Conservation (phyloP, 2,329 filamentous ascomycete genomes). For the Alternaria rosae region DNA sequence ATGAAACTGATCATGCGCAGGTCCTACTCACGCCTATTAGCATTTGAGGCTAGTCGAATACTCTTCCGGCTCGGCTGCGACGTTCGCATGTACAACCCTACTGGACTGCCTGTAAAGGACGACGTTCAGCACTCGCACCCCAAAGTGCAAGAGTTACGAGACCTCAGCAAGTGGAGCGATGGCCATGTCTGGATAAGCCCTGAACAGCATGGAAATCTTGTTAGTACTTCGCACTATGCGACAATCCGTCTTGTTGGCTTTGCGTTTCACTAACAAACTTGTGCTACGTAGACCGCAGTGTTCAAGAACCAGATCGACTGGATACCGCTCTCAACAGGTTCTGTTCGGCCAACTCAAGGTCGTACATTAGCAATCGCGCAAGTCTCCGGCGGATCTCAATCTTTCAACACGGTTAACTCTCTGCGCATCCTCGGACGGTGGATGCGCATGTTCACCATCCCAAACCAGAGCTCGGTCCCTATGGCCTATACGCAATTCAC, state of each 20-base stretch:
- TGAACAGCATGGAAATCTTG: slow-evolving; percentile 71
- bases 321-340: slow-evolving; percentile 69
- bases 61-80: slow-evolving; percentile 71
- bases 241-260: background rate
- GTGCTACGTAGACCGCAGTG: slow-evolving; percentile 60
- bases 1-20: slow-evolving; percentile 38
- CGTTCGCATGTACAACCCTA: slow-evolving; percentile 68
- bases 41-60: slow-evolving; percentile 66
- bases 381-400: slow-evolving; percentile 71
- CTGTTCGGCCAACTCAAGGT: slow-evolving; percentile 71
- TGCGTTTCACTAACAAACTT: slow-evolving; percentile 2
- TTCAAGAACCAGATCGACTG: slow-evolving; percentile 77
- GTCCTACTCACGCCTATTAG: slow-evolving; percentile 68
- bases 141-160: slow-evolving; percentile 69
- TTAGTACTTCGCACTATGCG: slow-evolving; percentile 34
- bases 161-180: slow-evolving; percentile 69
- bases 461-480: slow-evolving; percentile 71
- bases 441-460: slow-evolving; percentile 74
- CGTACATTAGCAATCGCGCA: slow-evolving; percentile 68
- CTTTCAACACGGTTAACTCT: slow-evolving; percentile 72
- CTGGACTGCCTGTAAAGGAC: slow-evolving; percentile 68
- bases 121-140: slow-evolving; percentile 64
- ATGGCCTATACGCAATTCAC: slow-evolving; percentile 70
- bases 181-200: slow-evolving; percentile 71
- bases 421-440: slow-evolving; percentile 71